These are phyloP conservation scores for Lasiosphaeria miniovina DNA, from an alignment of 495 filamentous ascomycete genomes.

Conservation along the genomic window DNA sequence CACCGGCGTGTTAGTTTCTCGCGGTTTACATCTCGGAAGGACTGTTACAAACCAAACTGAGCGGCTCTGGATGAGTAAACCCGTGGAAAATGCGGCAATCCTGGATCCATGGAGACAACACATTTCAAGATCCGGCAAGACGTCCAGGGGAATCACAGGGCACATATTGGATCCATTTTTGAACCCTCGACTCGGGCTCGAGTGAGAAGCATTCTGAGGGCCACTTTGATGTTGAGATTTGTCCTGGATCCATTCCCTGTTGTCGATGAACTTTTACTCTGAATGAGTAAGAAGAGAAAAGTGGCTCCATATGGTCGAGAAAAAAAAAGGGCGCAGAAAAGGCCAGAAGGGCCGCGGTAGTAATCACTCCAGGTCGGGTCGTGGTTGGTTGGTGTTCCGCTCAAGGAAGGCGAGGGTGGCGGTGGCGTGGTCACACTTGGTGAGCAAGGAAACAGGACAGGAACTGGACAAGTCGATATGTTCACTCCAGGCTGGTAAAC, in stretches of 20 bases:
- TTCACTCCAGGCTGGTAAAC: conserved; percentile 8
- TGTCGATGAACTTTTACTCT: neutral
- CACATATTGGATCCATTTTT: neutral
- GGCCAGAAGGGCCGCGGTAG: neutral
- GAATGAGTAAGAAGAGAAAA: neutral
- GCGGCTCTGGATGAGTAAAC: conserved; percentile 2
- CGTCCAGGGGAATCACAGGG: neutral
- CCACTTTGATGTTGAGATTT: neutral
- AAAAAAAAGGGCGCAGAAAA: neutral
- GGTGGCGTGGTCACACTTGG: neutral
- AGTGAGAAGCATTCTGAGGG: neutral
- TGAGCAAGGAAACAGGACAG: neutral
- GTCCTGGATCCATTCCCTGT: neutral
- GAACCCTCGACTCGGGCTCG: neutral
- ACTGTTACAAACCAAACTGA: conserved; percentile 24
- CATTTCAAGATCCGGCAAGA: conserved; percentile 4
- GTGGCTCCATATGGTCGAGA: neutral
- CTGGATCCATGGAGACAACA: conserved; percentile 1
- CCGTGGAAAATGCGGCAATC: neutral
- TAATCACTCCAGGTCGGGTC: neutral
- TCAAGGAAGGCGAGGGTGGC: neutral
- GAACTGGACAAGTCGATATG: neutral
- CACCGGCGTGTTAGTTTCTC: conserved; percentile 14
- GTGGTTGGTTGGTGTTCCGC: neutral
- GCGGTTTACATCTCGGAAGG: conserved; percentile 12